Evolutionary conservation across 371 early-diverging fungal genomes (phyloP).

Genomic region (Dichotomocladium elegans): DNA sequence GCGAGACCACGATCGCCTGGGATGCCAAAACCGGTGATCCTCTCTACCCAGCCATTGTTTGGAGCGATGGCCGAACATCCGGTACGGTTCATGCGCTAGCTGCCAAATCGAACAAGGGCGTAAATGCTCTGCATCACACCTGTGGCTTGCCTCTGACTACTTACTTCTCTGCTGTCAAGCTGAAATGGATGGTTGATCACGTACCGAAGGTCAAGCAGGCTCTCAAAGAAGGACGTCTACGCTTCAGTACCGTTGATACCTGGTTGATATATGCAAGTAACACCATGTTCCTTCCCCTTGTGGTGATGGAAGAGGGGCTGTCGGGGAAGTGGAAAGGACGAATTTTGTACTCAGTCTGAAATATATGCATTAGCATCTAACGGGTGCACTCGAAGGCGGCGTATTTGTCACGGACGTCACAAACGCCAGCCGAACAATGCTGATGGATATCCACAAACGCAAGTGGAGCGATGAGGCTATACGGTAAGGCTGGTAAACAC

Average conservation of each 20-base stretch:
- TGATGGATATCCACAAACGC: constrained; percentile 84
- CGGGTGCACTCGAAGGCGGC: constrained; percentile 66
- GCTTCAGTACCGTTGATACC: constrained; percentile 91
- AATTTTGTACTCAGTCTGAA: too few species aligned
- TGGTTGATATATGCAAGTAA: constrained; percentile 61
- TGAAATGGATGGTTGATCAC: constrained; percentile 91
- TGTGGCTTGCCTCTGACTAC: constrained; percentile 93
- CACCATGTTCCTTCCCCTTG: too few species aligned
- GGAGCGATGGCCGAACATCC: constrained; percentile 89
- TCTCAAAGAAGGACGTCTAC: constrained; percentile 23
- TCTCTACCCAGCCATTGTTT: constrained; percentile 89
- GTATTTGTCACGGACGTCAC: constrained; percentile 89
- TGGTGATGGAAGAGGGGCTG: too few species aligned
- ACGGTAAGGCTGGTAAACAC: constrained; percentile 30
- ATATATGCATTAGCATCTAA: background rate
- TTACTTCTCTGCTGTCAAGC: constrained; percentile 91
- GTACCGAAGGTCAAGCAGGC: constrained; percentile 59
- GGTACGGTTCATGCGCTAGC: constrained; percentile 65
- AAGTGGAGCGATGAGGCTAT: constrained; percentile 79
- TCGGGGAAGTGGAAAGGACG: too few species aligned
- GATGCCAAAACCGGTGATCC: constrained; percentile 80
- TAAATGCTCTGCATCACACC: constrained; percentile 43
- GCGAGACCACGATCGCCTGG: constrained; percentile 94
- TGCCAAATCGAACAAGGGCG: constrained; percentile 32
- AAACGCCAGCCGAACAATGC: constrained; percentile 93